Conservation (phyloP, 768 basidiomycete genomes). For the Wakefieldia striispora region DNA sequence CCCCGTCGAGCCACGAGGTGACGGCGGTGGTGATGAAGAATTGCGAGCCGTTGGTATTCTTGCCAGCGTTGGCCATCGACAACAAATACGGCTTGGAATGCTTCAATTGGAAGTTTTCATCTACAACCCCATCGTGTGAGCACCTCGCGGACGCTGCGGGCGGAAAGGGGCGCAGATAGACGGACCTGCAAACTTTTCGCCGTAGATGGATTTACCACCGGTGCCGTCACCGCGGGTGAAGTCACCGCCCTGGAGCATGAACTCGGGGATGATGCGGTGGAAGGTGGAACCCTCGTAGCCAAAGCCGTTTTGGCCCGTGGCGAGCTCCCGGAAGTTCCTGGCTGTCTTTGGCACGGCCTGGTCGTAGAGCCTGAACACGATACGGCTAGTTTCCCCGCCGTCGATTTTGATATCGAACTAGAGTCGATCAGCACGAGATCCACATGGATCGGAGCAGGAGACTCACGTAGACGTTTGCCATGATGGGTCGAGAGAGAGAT, state of each 20-base stretch:
- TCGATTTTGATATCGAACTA: conserved; percentile 69
- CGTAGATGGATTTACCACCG: conserved; percentile 80
- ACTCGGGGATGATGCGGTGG: conserved; percentile 82
- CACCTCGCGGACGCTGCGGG: background rate
- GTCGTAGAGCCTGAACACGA: conserved; percentile 87
- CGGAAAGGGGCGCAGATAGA: conserved; percentile 2
- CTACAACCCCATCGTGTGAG: conserved; percentile 37
- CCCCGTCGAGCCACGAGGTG: conserved; percentile 79
- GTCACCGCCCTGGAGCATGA: conserved; percentile 92
- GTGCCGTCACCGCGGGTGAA: conserved; percentile 71
- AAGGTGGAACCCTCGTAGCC: conserved; percentile 69
- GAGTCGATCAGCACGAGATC: background rate
- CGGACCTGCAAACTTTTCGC: conserved; percentile 61
- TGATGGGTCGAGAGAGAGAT: conserved; percentile 12
- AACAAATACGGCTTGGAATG: conserved; percentile 70
- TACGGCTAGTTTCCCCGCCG: conserved; percentile 43
- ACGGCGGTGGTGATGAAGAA: conserved; percentile 89
- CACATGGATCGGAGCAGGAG: too few relatives aligned
- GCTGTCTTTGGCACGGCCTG: conserved; percentile 72
- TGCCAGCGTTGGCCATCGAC: conserved; percentile 80
- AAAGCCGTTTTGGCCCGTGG: conserved; percentile 69
- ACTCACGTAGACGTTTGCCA: conserved; percentile 23
- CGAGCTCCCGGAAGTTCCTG: conserved; percentile 86
- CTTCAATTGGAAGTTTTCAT: conserved; percentile 81
- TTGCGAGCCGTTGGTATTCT: conserved; percentile 84